These are phyloP conservation scores for Buxus sempervirens DNA, from an alignment of 164 flowering plant species.

Conservation along the genomic window DNA sequence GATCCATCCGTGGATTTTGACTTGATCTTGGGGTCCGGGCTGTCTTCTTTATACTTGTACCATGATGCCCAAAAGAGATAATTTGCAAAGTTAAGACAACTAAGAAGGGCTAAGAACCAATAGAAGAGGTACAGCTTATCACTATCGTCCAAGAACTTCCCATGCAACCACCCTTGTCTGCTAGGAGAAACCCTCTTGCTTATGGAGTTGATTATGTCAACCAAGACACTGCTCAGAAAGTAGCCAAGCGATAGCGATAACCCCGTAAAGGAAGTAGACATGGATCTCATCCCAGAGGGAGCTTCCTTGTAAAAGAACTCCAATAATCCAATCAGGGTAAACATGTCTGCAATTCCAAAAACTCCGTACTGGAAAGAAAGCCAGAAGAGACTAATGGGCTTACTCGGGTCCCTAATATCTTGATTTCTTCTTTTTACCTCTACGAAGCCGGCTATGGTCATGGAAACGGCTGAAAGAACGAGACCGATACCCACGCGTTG, in stretches of 20 bases:
- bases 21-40: slow-evolving; percentile 4
- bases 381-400: slow-evolving; percentile 59
- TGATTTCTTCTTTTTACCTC: slow-evolving; percentile 51
- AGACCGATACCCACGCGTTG: slow-evolving; percentile 69
- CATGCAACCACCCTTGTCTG: slow-evolving; percentile 54
- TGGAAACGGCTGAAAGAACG: slow-evolving; percentile 51
- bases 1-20: slow-evolving; percentile 12
- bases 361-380: slow-evolving; percentile 54
- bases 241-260: slow-evolving; percentile 58
- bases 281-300: slow-evolving; percentile 57
- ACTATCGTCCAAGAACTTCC: slow-evolving; percentile 39
- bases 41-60: slow-evolving; percentile 56
- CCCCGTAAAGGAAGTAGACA: slow-evolving; percentile 60
- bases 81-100: slow-evolving; percentile 47
- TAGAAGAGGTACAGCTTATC: slow-evolving; percentile 53
- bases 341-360: slow-evolving; percentile 74
- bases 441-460: slow-evolving; percentile 48
- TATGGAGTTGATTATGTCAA: slow-evolving; percentile 38
- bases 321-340: slow-evolving; percentile 55
- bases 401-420: slow-evolving; percentile 17
- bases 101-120: slow-evolving; percentile 62
- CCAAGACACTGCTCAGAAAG: slow-evolving; percentile 54
- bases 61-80: slow-evolving; percentile 57
- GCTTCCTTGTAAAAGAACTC: slow-evolving; percentile 74
- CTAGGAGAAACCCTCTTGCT: slow-evolving; percentile 35